Percentiles rank a stretch among this genome's conserved stretches.
phyloP scores from a whole-genome alignment of 441 rosid genomes.

The Erodium texanum region DNA sequence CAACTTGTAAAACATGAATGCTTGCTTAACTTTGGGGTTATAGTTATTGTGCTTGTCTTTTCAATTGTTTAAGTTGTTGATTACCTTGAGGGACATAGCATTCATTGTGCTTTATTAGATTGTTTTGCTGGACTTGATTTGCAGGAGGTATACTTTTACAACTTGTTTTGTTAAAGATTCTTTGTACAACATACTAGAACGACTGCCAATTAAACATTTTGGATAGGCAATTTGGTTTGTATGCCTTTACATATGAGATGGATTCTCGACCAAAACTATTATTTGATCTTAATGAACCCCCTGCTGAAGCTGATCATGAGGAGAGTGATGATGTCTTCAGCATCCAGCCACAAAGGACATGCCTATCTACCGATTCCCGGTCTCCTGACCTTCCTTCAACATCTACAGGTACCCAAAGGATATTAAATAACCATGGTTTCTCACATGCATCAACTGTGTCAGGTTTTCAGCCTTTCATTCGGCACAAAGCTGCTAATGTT shows the following conservation, averaged over 20 bases:
- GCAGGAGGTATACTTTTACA: constrained; percentile 4
- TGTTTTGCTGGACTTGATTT: constrained; percentile 10
- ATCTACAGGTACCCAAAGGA: constrained; percentile 40
- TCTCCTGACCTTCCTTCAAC: constrained; percentile 41
- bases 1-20: background rate
- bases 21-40: background rate
- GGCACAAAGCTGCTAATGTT: constrained; percentile 28
- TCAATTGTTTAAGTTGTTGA: background rate
- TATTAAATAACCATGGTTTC: constrained; percentile 48
- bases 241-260: constrained; percentile 79
- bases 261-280: constrained; percentile 69
- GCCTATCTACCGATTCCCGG: constrained; percentile 36
- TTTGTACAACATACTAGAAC: constrained; percentile 22
- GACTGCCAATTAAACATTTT: constrained; percentile 16
- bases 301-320: constrained; percentile 55
- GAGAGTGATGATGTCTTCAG: constrained; percentile 35
- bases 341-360: constrained; percentile 51
- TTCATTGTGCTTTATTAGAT: background rate
- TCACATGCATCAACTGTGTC: constrained; percentile 71
- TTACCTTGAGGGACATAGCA: background rate
- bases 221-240: constrained; percentile 35
- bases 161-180: constrained; percentile 1
- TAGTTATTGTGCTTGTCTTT: background rate
- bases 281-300: constrained; percentile 98
- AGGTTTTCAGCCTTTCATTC: constrained; percentile 88